phyloP scores from a whole-genome alignment of 345 rosid species.

The Clausena lansium region DNA sequence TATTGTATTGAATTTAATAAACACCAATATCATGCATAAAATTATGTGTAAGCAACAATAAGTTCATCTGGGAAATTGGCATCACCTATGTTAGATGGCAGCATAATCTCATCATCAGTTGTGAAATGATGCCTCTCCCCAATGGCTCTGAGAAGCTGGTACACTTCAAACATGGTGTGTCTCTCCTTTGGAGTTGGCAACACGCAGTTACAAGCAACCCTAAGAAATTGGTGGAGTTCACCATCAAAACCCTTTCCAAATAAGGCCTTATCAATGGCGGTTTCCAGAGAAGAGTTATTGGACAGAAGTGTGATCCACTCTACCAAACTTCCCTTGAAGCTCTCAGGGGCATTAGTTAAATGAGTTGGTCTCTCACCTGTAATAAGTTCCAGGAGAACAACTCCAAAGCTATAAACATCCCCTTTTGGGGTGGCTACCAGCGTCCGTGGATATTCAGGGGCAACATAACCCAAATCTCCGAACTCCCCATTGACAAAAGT shows the following conservation, averaged over 20 bases:
- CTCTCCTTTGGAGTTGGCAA: conserved; percentile 22
- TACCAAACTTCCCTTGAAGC: conserved; percentile 13
- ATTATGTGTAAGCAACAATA: conserved; percentile 1
- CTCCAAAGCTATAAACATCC: conserved; percentile 30
- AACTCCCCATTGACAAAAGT: conserved; percentile 25
- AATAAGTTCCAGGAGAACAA: conserved; percentile 29
- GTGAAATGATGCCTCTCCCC: conserved; percentile 21
- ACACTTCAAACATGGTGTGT: conserved; percentile 24
- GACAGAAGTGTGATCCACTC: conserved; percentile 17
- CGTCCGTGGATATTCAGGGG: conserved; percentile 20
- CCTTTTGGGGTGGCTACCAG: conserved; percentile 27
- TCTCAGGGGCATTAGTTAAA: conserved; percentile 9
- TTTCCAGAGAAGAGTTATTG: background rate
- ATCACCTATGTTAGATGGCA: background rate
- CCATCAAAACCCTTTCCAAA: conserved; percentile 23
- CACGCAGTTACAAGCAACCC: conserved; percentile 24
- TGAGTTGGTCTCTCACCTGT: conserved; percentile 23
- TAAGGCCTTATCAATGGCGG: conserved; percentile 22
- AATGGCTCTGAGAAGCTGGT: conserved; percentile 18
- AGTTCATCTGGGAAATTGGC: conserved; percentile 11
- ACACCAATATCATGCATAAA: too few species aligned
- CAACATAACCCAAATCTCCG: conserved; percentile 23
- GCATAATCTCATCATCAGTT: conserved; percentile 11
- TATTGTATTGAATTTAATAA: too few species aligned
- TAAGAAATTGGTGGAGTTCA: conserved; percentile 15